These are phyloP conservation scores for Bipolaris sorokiniana DNA, from an alignment of 2,329 filamentous ascomycete species.

Conservation along the genomic window DNA sequence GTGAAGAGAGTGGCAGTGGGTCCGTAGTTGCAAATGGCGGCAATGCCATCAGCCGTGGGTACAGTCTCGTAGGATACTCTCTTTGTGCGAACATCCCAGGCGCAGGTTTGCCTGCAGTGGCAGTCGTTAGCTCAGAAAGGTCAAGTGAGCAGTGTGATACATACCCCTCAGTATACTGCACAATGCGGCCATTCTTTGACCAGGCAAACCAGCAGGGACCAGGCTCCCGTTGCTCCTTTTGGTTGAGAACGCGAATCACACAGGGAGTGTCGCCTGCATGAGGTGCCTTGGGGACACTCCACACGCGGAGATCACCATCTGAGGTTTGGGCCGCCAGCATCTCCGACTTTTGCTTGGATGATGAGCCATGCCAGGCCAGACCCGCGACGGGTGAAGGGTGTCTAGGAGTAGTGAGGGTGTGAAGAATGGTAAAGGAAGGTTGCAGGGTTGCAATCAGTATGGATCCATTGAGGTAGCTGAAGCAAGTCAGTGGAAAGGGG, in stretches of 20 bases:
- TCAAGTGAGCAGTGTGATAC: constrained; percentile 48
- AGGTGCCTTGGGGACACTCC: constrained; percentile 89
- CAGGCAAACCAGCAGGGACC: constrained; percentile 96
- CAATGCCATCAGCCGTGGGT: constrained; percentile 80
- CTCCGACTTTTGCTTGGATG: constrained; percentile 92
- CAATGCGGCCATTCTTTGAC: constrained; percentile 96
- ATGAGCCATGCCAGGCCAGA: constrained; percentile 94
- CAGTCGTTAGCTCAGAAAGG: constrained; percentile 28
- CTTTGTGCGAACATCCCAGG: constrained; percentile 98
- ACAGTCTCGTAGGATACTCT: constrained; percentile 89
- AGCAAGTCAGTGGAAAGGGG: constrained; percentile 24
- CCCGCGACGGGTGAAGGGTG: constrained; percentile 86
- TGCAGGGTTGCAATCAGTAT: constrained; percentile 88
- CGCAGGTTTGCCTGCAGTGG: constrained; percentile 73
- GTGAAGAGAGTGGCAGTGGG: constrained; percentile 93
- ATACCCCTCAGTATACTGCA: constrained; percentile 90
- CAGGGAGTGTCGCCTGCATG: constrained; percentile 75
- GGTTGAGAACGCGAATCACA: constrained; percentile 84
- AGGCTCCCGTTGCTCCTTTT: constrained; percentile 72
- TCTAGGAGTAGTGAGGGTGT: constrained; percentile 85
- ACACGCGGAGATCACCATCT: constrained; percentile 91
- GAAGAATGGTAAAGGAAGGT: constrained; percentile 90
- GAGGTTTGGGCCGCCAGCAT: constrained; percentile 94
- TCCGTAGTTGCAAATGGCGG: constrained; percentile 85
- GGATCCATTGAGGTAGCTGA: constrained; percentile 91